phyloP scores from a whole-genome alignment of 2,329 filamentous ascomycete genomes.

The Microsporum canis region DNA sequence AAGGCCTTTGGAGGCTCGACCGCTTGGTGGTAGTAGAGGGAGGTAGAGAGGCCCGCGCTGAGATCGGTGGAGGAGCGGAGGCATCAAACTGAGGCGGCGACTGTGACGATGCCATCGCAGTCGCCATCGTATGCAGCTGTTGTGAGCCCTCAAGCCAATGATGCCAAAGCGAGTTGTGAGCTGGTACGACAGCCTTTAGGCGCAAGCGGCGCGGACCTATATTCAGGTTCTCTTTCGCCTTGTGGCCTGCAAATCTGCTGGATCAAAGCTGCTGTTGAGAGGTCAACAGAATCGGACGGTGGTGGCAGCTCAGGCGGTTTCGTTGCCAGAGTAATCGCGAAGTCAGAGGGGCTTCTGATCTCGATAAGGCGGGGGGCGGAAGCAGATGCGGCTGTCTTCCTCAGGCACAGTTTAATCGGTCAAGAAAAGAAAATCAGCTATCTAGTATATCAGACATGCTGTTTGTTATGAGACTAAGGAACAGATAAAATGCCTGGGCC shows the following conservation, averaged over 20 bases:
- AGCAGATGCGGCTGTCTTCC: background rate
- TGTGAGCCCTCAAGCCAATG: background rate
- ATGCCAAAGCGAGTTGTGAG: background rate
- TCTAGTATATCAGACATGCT: background rate
- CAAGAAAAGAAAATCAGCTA: background rate
- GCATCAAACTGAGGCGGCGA: conserved; percentile 21
- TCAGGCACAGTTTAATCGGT: background rate
- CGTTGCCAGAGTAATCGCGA: background rate
- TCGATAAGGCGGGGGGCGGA: background rate
- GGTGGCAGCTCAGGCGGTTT: background rate
- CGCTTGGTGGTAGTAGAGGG: conserved; percentile 43
- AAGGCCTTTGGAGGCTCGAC: conserved; percentile 54
- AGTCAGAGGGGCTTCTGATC: background rate
- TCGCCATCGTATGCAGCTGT: conserved; percentile 17
- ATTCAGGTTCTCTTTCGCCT: background rate
- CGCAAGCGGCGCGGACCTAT: background rate
- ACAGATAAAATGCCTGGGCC: background rate
- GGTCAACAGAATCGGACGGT: background rate
- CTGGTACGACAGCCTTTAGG: background rate
- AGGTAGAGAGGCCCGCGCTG: conserved; percentile 37
- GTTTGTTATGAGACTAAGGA: background rate
- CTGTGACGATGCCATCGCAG: conserved; percentile 29
- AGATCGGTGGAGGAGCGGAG: conserved; percentile 20
- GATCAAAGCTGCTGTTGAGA: background rate
- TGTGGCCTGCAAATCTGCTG: background rate